Evolutionary conservation across 257 asterid species (phyloP), one percentile per base, ranked within the genome.

Genomic region (Fraxinus excelsior): DNA sequence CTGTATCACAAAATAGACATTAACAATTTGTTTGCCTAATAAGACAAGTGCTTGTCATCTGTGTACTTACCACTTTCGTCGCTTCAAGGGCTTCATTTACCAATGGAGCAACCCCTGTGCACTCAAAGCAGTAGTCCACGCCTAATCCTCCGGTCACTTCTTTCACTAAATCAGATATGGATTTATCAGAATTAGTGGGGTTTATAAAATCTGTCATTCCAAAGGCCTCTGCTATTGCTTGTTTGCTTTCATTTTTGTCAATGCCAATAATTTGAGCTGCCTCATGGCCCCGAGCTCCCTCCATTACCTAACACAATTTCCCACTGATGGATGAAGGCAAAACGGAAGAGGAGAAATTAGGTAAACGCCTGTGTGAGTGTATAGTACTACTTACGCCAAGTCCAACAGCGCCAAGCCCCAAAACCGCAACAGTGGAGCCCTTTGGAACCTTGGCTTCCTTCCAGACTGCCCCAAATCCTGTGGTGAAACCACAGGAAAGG

Each of bases 331-430:
- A 19, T 26, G 72, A 9, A 18, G 6, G 14, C 5, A 31, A 68
- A 34, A 9, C 2, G 58, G 70, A 46, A 14, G 21, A 44, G 12
- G 65, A 65, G 5, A 44, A 71, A 32, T 3, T 23, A 12, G 11
- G 34, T 44, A 49, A 1, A 34, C 37, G 37, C 37, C 2, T 29
- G 32, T 29, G 32, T 29, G 40, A 37, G 40, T 37, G 40, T 37
- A 2, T 37, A 37, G 13, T 10, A 29, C 7, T 64, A 67, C 81
- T 53, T 72, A 85, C 90, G 3, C 90, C 90, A 19, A 86, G 73
- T 10, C 90, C 90, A 1, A 86, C 90, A 7, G 88, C 90, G 2
- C 90, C 90, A 1, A 86, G 88, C 0, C 90, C 90, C 71, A 86
- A 21, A 32, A 86, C 88, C 4, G 90, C 88, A 5, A 86, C 87